Base-by-base conservation (phyloP, 129 eudicot species). In the Flaveria bidentis region DNA sequence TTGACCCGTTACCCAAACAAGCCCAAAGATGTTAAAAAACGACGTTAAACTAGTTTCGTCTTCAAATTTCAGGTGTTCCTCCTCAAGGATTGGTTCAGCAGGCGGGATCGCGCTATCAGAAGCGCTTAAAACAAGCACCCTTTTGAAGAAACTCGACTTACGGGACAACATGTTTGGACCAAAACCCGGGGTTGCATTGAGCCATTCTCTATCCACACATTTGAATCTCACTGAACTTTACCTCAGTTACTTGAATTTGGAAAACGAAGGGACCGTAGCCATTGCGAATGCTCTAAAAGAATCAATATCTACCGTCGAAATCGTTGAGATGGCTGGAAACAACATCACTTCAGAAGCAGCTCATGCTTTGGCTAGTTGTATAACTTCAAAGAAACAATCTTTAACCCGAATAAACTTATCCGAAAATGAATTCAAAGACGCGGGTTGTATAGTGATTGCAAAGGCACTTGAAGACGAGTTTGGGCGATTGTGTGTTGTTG, bases 321-420 rank as follows among this genome's bases (percentile, higher is more conserved):
- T 90, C 17, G 63, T 87, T 20, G 97, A 92, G 68, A 81, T 92
- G 83, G 91, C 97, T 20, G 97, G 96, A 75, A 92, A 92, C 78
- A 91, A 86, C 68, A 81, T 92, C 71, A 85, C 97, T 5, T 76
- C 85, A 16, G 86, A 83, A 63, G 84, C 93, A 45, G 93, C 93
- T 60, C 36, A 86, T 15, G 71, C 83, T n/a, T 66, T 92, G 46
- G 89, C 88, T 33, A 83, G 82, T n/a, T 92, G 82, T 45, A 82
- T 92, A 9, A 50, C 82, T 52, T 71, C 74, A n/a, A 92, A 89
- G 85, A 71, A 79, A 66, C 66, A 42, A 44, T 73, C 79, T 1
- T 79, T 92, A 13, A 73, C 82, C 11, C 85, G 84, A 78, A 64
- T 92, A 79, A 92, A 82, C 79, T 77, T 92, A 76, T 80, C 93